A percentile compares a stretch with the other conserved stretches of the same genome.
These are phyloP conservation scores for Sphagnum magellanicum DNA, from an alignment of 228 moss, liverwort and hornwort species.

Conservation along the genomic window DNA sequence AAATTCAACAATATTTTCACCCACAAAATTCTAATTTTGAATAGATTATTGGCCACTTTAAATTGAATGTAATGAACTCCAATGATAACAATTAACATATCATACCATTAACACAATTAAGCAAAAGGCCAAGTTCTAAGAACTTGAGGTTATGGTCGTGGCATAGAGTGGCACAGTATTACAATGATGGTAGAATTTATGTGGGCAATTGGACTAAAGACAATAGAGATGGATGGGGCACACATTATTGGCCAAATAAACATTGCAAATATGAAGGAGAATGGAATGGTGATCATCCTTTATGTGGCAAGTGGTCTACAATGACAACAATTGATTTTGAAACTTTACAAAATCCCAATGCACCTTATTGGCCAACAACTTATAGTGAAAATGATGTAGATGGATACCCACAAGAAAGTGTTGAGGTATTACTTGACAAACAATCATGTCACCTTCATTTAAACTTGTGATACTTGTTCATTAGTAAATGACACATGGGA, in stretches of 20 bases:
- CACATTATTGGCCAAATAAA: slow-evolving; percentile 65
- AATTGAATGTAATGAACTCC: no score
- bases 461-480: no score
- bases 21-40: no score
- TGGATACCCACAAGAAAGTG: slow-evolving; percentile 48
- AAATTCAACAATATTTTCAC: no score
- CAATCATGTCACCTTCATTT: no score
- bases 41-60: no score
- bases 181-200: slow-evolving; percentile 63
- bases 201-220: slow-evolving; percentile 68
- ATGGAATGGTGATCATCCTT: slow-evolving; percentile 84
- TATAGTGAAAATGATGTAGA: slow-evolving; percentile 30
- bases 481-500: no score
- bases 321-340: slow-evolving; percentile 63
- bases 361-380: slow-evolving; percentile 55
- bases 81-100: no score
- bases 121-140: no score
- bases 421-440: slow-evolving; percentile 19
- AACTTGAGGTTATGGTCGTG: no score
- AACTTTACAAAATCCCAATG: slow-evolving; percentile 10
- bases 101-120: no score
- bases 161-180: slow-evolving; percentile 31
- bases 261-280: slow-evolving; percentile 85
- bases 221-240: slow-evolving; percentile 90
- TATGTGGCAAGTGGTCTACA: slow-evolving; percentile 65